phyloP scores from a whole-genome alignment of 495 filamentous ascomycete species.

The Talaromyces borbonicus region DNA sequence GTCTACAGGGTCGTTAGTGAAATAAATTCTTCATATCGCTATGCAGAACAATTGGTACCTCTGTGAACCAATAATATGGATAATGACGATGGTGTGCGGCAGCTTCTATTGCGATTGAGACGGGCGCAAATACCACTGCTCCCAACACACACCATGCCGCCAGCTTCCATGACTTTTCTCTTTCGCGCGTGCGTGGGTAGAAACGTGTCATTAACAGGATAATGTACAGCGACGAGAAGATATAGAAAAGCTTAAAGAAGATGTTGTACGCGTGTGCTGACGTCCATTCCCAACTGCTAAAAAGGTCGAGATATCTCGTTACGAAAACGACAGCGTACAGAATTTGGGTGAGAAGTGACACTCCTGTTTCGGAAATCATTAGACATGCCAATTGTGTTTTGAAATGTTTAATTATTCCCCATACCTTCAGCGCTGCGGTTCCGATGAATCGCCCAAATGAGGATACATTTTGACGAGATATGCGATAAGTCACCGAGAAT shows the following conservation, averaged over 20 bases:
- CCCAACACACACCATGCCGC: conserved; percentile 53
- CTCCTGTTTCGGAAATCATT: conserved; percentile 38
- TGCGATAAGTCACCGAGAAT: conserved; percentile 65
- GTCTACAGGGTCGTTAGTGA: conserved; percentile 39
- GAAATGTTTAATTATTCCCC: conserved; percentile 6
- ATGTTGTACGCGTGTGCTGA: conserved; percentile 52
- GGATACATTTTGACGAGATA: conserved; percentile 72
- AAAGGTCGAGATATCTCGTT: conserved; percentile 79
- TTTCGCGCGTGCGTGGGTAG: conserved; percentile 78
- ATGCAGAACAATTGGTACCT: conserved; percentile 33
- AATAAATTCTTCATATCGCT: too few species aligned
- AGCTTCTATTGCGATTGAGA: conserved; percentile 19
- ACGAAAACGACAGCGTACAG: conserved; percentile 83
- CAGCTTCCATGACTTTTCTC: conserved; percentile 85
- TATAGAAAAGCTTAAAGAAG: conserved; percentile 78
- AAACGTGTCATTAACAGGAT: conserved; percentile 78
- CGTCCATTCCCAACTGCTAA: conserved; percentile 32
- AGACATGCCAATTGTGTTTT: neutral
- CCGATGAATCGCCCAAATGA: conserved; percentile 84
- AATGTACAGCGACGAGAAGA: conserved; percentile 76
- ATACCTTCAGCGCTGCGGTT: conserved; percentile 82
- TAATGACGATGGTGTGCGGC: conserved; percentile 8
- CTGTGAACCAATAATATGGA: conserved; percentile 36
- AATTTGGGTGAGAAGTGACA: conserved; percentile 88
- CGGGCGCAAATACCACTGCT: conserved; percentile 50